These are phyloP conservation scores for Melastoma malabathricum DNA, from an alignment of 345 rosid species.

Conservation along the genomic window DNA sequence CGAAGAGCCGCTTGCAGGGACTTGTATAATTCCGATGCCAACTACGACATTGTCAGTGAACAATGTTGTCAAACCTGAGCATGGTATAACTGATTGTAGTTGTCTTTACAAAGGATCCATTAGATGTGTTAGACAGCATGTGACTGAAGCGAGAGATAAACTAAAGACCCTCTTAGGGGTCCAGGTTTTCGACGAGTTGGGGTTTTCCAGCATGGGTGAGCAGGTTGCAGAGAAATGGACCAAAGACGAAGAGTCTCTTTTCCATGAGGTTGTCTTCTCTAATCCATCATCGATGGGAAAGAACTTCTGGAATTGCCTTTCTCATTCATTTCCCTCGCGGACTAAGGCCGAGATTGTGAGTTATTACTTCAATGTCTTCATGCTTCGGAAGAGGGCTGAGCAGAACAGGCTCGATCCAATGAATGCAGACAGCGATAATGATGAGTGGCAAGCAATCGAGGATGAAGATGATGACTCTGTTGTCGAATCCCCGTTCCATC, in stretches of 20 bases:
- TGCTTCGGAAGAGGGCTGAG: conserved; percentile 44
- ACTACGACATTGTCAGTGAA: conserved; percentile 8
- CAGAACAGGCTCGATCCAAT: conserved; percentile 55
- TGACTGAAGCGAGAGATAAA: conserved; percentile 40
- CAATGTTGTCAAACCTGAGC: conserved; percentile 15
- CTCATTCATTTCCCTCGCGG: conserved; percentile 38
- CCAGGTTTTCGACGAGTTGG: conserved; percentile 34
- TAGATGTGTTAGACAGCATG: conserved; percentile 53
- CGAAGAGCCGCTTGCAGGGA: conserved; percentile 35
- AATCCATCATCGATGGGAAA: conserved; percentile 39
- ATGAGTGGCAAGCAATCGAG: conserved; percentile 46
- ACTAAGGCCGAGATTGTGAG: conserved; percentile 45
- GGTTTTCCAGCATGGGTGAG: conserved; percentile 73
- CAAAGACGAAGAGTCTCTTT: conserved; percentile 50
- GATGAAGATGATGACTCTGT: conserved; percentile 20
- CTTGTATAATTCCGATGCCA: conserved; percentile 56
- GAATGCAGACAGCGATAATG: conserved; percentile 61
- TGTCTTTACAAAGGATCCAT: conserved; percentile 44
- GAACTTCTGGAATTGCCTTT: conserved; percentile 52
- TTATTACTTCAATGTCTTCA: conserved; percentile 76
- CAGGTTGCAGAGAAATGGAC: conserved; percentile 47
- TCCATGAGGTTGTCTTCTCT: conserved; percentile 38
- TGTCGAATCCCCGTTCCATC: conserved; percentile 19
- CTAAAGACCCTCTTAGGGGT: conserved; percentile 31
- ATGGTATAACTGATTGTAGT: conserved; percentile 36